phyloP scores from a whole-genome alignment of 192 early-diverging fungal genomes.

The Kappamyces sp. region DNA sequence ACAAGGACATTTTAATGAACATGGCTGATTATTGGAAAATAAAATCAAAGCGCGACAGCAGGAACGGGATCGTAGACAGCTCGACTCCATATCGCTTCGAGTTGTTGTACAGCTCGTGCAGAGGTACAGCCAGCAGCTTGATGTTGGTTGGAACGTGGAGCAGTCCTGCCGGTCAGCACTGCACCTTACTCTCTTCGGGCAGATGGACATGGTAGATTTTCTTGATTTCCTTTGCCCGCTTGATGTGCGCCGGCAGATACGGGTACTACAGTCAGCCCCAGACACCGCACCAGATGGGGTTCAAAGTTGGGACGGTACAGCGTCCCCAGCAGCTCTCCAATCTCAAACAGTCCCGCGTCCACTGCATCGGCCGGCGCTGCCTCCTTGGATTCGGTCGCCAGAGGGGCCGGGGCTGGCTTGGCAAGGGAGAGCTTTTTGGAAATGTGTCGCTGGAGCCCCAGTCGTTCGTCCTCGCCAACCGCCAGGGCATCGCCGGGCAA shows the following conservation, averaged over 20 bases:
- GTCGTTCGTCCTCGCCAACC: slow-evolving; percentile 68
- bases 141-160: slow-evolving; percentile 71
- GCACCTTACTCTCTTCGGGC: slow-evolving; percentile 58
- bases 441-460: slow-evolving; percentile 54
- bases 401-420: too few relatives aligned
- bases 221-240: slow-evolving; percentile 72
- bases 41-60: slow-evolving; percentile 49
- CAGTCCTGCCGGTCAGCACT: slow-evolving; percentile 37
- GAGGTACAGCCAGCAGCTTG: slow-evolving; percentile 71
- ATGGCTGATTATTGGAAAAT: slow-evolving; percentile 4
- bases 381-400: background rate
- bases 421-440: background rate
- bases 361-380: slow-evolving; percentile 9
- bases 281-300: slow-evolving; percentile 55
- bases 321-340: slow-evolving; percentile 64
- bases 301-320: slow-evolving; percentile 80
- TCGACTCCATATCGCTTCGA: slow-evolving; percentile 68
- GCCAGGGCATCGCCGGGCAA: slow-evolving; percentile 66
- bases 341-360: slow-evolving; percentile 55
- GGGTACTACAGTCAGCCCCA: slow-evolving; percentile 52
- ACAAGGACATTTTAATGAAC: background rate
- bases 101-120: slow-evolving; percentile 77
- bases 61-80: slow-evolving; percentile 58
- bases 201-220: slow-evolving; percentile 69
- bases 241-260: slow-evolving; percentile 72